Percentiles rank a stretch among this genome's conserved stretches.
These are phyloP conservation scores for Setomelanomma holmii DNA, from an alignment of 2,329 filamentous ascomycete species.

Conservation along the genomic window DNA sequence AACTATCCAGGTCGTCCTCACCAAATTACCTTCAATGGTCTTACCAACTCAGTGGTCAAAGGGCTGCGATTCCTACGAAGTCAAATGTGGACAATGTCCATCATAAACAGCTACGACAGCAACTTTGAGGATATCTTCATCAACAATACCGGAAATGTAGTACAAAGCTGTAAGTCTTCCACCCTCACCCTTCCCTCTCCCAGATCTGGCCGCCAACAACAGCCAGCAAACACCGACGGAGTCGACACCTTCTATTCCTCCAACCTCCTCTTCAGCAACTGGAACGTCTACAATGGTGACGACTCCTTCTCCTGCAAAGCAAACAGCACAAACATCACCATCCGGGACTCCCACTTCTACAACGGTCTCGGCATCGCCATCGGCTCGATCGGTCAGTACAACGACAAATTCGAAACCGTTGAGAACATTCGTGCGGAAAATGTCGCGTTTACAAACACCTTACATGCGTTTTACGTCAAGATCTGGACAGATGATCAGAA, in stretches of 20 bases:
- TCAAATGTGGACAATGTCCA: slow-evolving; percentile 67
- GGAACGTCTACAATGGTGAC: slow-evolving; percentile 21
- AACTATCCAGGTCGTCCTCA: slow-evolving; percentile 55
- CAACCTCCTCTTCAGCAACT: slow-evolving; percentile 52
- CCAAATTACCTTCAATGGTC: slow-evolving; percentile 59
- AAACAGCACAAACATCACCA: slow-evolving; percentile 24
- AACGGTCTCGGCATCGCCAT: slow-evolving; percentile 5
- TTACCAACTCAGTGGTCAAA: slow-evolving; percentile 58
- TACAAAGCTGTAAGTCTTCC: slow-evolving; percentile 20
- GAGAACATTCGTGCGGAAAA: slow-evolving; percentile 59
- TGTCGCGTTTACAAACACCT: slow-evolving; percentile 55
- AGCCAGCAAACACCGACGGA: slow-evolving; percentile 53
- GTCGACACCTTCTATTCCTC: slow-evolving; percentile 63
- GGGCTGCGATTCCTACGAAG: slow-evolving; percentile 62
- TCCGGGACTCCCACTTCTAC: slow-evolving; percentile 19
- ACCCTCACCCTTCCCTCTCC: background rate
- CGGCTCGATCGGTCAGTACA: slow-evolving; percentile 52
- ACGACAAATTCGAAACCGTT: slow-evolving; percentile 57
- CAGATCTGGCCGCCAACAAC: background rate
- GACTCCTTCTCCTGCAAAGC: slow-evolving; percentile 24
- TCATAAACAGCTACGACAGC: slow-evolving; percentile 57
- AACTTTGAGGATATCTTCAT: slow-evolving; percentile 61
- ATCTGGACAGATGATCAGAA: slow-evolving; percentile 63
- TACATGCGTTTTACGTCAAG: slow-evolving; percentile 63
- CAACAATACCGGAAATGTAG: slow-evolving; percentile 52